phyloP scores from a whole-genome alignment of 1,284 basidiomycete species.

The Ustilago xerochloae region DNA sequence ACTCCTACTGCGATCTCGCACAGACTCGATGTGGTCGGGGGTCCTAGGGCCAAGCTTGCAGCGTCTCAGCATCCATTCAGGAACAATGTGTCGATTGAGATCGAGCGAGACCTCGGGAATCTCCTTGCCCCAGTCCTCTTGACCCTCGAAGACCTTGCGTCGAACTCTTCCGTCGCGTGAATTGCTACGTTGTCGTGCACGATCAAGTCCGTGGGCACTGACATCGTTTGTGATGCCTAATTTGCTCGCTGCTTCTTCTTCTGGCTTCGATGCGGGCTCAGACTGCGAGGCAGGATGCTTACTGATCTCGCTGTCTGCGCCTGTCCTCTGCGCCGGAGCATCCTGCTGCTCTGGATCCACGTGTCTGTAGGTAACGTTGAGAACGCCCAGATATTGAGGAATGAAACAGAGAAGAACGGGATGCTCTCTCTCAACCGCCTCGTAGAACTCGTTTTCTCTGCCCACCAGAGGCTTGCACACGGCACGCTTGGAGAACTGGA shows the following conservation, averaged over 20 bases:
- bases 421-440: conserved; percentile 91
- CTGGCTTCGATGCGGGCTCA: not conserved
- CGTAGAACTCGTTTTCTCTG: conserved; percentile 97
- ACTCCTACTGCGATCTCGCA: conserved; percentile 10
- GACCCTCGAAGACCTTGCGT: conserved; percentile 64
- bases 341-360: conserved; percentile 32
- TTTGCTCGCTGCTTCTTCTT: not conserved
- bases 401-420: conserved; percentile 92
- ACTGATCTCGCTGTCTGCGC: not conserved
- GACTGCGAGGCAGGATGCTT: conserved; percentile 1
- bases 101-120: conserved; percentile 83
- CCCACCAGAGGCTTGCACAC: conserved; percentile 99
- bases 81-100: conserved; percentile 93
- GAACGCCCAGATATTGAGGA: conserved; percentile 95
- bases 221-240: not conserved
- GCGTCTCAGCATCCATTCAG: conserved; percentile 80
- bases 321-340: not conserved
- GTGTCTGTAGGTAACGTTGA: conserved; percentile 87
- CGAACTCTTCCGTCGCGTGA: conserved; percentile 22
- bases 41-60: conserved; percentile 36
- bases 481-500: conserved; percentile 96
- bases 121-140: conserved; percentile 64
- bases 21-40: not conserved
- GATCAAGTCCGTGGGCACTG: not conserved
- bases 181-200: conserved; percentile 13